These are phyloP conservation scores for Sphaerostilbella broomeana DNA, from an alignment of 2,329 filamentous ascomycete genomes.

Conservation along the genomic window DNA sequence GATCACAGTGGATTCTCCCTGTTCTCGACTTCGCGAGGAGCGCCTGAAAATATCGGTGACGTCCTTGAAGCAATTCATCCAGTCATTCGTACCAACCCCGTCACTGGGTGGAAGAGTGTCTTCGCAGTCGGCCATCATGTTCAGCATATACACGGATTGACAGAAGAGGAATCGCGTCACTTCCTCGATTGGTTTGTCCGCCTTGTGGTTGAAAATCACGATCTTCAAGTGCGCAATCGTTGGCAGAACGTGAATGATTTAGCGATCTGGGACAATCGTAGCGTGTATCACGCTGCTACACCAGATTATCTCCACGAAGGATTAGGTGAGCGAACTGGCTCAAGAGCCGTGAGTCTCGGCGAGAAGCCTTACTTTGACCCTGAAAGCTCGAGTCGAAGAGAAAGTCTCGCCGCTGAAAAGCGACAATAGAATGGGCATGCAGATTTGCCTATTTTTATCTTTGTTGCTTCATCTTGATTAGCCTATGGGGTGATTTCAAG, in stretches of 20 bases:
- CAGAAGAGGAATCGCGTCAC: conserved; percentile 46
- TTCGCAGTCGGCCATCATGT: conserved; percentile 47
- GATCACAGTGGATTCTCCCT: conserved; percentile 39
- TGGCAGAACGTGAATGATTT: conserved; percentile 45
- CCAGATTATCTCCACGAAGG: conserved; percentile 47
- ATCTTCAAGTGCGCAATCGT: conserved; percentile 48
- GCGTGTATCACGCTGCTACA: conserved; percentile 47
- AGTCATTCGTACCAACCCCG: conserved; percentile 53
- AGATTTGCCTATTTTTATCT: too few species aligned
- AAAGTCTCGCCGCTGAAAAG: conserved; percentile 24
- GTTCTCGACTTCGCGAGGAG: conserved; percentile 40
- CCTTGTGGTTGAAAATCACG: conserved; percentile 48
- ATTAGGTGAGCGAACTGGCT: conserved; percentile 34
- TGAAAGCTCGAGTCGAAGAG: conserved; percentile 31
- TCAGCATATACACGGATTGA: conserved; percentile 48
- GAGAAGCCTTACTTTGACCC: conserved; percentile 38
- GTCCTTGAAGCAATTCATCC: conserved; percentile 46
- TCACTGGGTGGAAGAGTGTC: conserved; percentile 52
- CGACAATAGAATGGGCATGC: too few species aligned
- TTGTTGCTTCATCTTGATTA: too few species aligned
- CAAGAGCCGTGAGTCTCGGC: conserved; percentile 36
- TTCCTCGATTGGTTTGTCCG: conserved; percentile 43
- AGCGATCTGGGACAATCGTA: conserved; percentile 61
- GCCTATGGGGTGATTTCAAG: too few species aligned
- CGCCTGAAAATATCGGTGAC: conserved; percentile 50